Base-by-base conservation (phyloP, 2,329 filamentous ascomycete species). In the Xylariaceae sp. region DNA sequence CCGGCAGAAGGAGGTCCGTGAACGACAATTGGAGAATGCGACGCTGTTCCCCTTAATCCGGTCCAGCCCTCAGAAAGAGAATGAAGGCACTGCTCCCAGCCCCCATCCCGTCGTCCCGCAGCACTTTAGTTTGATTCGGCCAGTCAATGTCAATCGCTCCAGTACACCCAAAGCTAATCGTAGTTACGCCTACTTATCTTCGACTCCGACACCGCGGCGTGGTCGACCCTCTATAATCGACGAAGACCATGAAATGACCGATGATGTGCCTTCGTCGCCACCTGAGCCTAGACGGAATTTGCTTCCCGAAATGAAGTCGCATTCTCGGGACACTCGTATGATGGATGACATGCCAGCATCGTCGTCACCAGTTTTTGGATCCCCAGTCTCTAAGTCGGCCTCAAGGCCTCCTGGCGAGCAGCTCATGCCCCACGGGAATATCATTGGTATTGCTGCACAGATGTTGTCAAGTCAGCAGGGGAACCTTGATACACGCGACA, bases 1-100 rank as follows among this genome's bases (percentile, higher is more conserved):
- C 37, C 81, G 84, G 43, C 90, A 95, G 68, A 86, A 80, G 64
- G 89, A 95, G 64, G 83, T 92, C 42, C 81, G 84, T 45, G 84
- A 89, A 62, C 79, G 86, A 48, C 89, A 95, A 67, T 78, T 78
- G 45, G 83, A 87, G 59, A 80, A 80, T 29, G 80, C 81, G 4
- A 77, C 77, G 0, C 74, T 92, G 58, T 92, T 91, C 62, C 78
- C 86, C 1, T 81, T 86, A 26, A 76, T 91, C 30, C 76, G 77
- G 32, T 85, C 84, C 1, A 85, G 78, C 58, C 57, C 61, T 26
- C 66, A 65, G 31, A 63, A 61, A 27, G 63, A 59, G 7, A 60
- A 54, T 2, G 53, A 54, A 5, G 53, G 56, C 19, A 57, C 64
- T 4, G 32, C 26, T 7, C 34, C 34, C 6, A 11, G 9, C 19